Evolutionary conservation across 2,329 filamentous ascomycete species (phyloP), one percentile per base, ranked within the genome.

Genomic region (Botryotinia globosa): DNA sequence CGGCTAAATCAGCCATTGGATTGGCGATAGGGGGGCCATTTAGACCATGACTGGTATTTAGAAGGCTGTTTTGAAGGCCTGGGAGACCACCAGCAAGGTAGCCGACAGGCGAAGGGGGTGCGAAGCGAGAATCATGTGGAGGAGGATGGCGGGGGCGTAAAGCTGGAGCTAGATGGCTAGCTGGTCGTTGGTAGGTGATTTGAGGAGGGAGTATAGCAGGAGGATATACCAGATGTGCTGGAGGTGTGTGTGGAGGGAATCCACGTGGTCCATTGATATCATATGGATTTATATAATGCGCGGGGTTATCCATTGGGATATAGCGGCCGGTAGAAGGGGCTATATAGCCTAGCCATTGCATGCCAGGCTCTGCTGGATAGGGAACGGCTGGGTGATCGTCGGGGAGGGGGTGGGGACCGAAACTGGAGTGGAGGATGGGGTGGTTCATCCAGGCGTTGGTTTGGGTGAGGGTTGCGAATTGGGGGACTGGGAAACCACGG

Each of bases 181-280:
- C 20, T 18, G 14, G 6, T 9, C n/a, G 32, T 25, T 51, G 44
- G 32, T 66, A n/a, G 6, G 20, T 2, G 14, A 18, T 16, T 14
- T n/a, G 22, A 18, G 10, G 5, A 25, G 32, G 63, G 8, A 12
- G 5, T 3, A 16, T 2, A 14, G 32, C 12, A n/a, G 20, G 63
- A 37, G 14, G 22, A 37, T 37, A 20, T 7, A 10, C 44, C n/a
- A 3, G 12, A 8, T 1, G 48, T 54, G 25, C 20, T n/a, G 32
- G 22, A 0, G 14, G 6, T 0, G 5, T 1, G 10, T 39, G 14
- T n/a, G 44, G 32, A 3, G 63, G 44, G 0, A 10, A 3, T 8
- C 32, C 14, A 3, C 22, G 63, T 8, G 44, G 44, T n/a, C 32
- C 44, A 12, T 66, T 51, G 22, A 66, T 66, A 37, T 66, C 44